These are phyloP conservation scores for Wolfiporia cocos DNA, from an alignment of 1,284 basidiomycete genomes.

Conservation along the genomic window DNA sequence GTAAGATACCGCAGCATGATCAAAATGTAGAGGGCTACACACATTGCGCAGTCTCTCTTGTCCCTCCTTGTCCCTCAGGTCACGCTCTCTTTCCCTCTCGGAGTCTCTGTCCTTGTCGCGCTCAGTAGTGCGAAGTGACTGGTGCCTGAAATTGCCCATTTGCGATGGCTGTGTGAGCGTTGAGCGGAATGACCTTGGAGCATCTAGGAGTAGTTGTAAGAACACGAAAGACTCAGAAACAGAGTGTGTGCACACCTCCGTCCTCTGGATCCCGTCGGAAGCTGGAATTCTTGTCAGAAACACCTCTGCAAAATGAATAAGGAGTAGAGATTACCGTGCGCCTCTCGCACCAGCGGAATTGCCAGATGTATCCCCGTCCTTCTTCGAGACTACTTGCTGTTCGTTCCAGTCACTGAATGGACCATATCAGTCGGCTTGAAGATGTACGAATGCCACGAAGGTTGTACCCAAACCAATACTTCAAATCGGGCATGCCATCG, in stretches of 20 bases:
- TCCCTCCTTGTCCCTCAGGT: constrained; percentile 65
- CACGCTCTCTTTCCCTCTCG: constrained; percentile 63
- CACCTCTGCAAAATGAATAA: constrained; percentile 8
- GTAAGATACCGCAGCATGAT: too few relatives aligned
- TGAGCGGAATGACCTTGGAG: constrained; percentile 61
- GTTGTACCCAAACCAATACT: constrained; percentile 84
- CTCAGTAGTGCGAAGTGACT: constrained; percentile 65
- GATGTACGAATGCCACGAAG: background rate
- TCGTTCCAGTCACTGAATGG: constrained; percentile 43
- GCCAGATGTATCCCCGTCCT: constrained; percentile 53
- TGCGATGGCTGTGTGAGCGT: constrained; percentile 74
- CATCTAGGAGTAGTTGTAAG: too few relatives aligned
- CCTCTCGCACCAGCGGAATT: constrained; percentile 49
- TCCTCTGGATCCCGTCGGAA: constrained; percentile 74
- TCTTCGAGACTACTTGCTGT: constrained; percentile 59
- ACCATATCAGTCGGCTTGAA: constrained; percentile 15
- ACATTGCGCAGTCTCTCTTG: constrained; percentile 71
- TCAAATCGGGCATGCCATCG: constrained; percentile 70
- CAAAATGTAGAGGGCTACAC: constrained; percentile 28
- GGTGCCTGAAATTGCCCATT: constrained; percentile 87
- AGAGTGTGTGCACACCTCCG: constrained; percentile 38
- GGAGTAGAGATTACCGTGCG: constrained; percentile 39
- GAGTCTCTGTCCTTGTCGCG: constrained; percentile 53
- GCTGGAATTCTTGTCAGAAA: constrained; percentile 31
- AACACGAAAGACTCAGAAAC: too few relatives aligned